Evolutionary conservation across 495 filamentous ascomycete species (phyloP).

Genomic region (Apiosordaria backusii): DNA sequence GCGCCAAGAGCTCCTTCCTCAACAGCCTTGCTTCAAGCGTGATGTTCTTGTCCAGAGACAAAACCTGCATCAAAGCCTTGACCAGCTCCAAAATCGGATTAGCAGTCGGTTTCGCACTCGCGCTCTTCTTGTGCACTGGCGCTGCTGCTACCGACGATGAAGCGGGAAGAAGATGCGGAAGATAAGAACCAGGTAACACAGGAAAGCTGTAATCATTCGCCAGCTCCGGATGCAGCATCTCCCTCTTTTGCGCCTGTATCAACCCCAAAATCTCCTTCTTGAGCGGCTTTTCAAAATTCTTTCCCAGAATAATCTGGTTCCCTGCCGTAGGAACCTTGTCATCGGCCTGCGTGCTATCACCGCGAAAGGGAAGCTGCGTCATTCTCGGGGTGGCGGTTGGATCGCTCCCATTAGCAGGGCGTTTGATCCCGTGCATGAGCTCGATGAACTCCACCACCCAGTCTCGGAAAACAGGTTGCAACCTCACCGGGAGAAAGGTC

Average conservation of each 20-base stretch:
- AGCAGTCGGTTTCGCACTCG: constrained; percentile 39
- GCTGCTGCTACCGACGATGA: neutral
- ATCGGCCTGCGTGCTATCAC: constrained; percentile 54
- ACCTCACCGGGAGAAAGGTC: constrained; percentile 74
- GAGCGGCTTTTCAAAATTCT: constrained; percentile 78
- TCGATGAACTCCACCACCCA: constrained; percentile 95
- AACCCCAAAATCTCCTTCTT: constrained; percentile 81
- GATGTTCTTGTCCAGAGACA: constrained; percentile 83
- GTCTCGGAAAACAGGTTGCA: constrained; percentile 84
- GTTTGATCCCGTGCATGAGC: constrained; percentile 84
- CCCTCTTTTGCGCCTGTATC: constrained; percentile 76
- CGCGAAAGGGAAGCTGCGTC: constrained; percentile 66
- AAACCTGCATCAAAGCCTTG: constrained; percentile 84
- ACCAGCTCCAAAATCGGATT: constrained; percentile 88
- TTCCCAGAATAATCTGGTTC: constrained; percentile 62
- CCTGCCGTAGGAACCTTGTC: constrained; percentile 42
- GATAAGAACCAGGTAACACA: constrained; percentile 71
- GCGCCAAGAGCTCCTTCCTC: constrained; percentile 78
- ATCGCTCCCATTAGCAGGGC: constrained; percentile 49
- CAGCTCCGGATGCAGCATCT: constrained; percentile 85
- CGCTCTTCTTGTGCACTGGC: constrained; percentile 9
- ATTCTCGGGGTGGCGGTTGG: constrained; percentile 61
- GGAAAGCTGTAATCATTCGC: constrained; percentile 88
- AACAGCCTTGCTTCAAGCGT: constrained; percentile 80
- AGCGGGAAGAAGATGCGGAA: constrained; percentile 16